phyloP scores from a whole-genome alignment of 805 yeast species.

The Candida taoyuanica region DNA sequence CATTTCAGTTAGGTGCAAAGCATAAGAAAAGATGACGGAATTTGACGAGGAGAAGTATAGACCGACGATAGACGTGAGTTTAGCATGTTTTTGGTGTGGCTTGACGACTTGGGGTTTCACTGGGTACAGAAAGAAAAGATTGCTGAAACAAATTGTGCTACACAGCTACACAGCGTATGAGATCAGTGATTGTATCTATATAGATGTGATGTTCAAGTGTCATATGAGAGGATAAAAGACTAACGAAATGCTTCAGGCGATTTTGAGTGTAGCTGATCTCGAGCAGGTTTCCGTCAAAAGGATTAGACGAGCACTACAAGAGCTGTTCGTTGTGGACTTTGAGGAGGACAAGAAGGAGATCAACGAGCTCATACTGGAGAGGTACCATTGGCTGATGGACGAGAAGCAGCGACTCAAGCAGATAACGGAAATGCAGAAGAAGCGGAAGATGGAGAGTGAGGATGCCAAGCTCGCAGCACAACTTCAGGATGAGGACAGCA shows the following conservation, averaged over 20 bases:
- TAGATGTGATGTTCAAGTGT: no score
- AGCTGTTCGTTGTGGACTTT: constrained; percentile 55
- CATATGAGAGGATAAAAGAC: constrained; percentile 3
- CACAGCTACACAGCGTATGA: no score
- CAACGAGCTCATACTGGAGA: constrained; percentile 53
- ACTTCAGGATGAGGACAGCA: constrained; percentile 33
- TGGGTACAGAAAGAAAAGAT: no score
- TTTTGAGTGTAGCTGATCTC: constrained; percentile 63
- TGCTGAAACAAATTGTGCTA: no score
- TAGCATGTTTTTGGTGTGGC: not conserved
- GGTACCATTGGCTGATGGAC: constrained; percentile 44
- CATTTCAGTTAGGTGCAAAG: no score
- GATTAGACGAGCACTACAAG: constrained; percentile 69
- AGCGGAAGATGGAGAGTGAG: constrained; percentile 38
- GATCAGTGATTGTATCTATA: no score
- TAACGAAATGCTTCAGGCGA: constrained; percentile 45
- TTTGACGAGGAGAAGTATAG: constrained; percentile 30
- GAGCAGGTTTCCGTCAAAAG: constrained; percentile 67
- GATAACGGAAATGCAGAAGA: constrained; percentile 27
- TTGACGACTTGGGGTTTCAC: no score
- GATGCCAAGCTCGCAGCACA: constrained; percentile 51
- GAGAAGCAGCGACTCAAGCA: constrained; percentile 31
- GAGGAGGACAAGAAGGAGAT: constrained; percentile 46
- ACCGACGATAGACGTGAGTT: constrained; percentile 62
- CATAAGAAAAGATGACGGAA: constrained; percentile 15